Percentiles rank a stretch among this genome's conserved stretches.
phyloP scores from a whole-genome alignment of 2,329 filamentous ascomycete genomes.

The Golovinomyces cichoracearum region DNA sequence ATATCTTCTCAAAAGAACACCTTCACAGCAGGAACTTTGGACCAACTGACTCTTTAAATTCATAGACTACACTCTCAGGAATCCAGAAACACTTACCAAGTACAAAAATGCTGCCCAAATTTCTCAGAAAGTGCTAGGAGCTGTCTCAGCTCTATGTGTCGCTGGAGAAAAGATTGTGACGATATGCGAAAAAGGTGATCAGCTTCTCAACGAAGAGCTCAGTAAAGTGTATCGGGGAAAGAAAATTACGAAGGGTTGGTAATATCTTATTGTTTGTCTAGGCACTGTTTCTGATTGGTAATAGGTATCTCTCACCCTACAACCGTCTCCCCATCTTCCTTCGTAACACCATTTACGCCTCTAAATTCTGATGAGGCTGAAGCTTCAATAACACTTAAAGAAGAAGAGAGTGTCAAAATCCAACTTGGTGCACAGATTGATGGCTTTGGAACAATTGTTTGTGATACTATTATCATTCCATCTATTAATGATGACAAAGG shows the following conservation, averaged over 20 bases:
- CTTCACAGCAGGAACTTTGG: not conserved
- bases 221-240: constrained; percentile 95
- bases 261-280: not conserved
- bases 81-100: constrained; percentile 90
- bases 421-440: constrained; percentile 98
- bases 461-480: constrained; percentile 62
- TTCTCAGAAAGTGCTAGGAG: constrained; percentile 81
- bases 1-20: not conserved
- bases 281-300: constrained; percentile 8
- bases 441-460: constrained; percentile 87
- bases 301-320: constrained; percentile 75
- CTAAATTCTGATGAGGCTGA: constrained; percentile 67
- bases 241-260: constrained; percentile 67
- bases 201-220: constrained; percentile 79
- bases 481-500: constrained; percentile 33
- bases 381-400: constrained; percentile 52
- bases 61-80: constrained; percentile 65
- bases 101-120: constrained; percentile 94
- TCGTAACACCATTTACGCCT: constrained; percentile 91
- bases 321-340: constrained; percentile 78
- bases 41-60: constrained; percentile 4
- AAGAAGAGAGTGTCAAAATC: constrained; percentile 79
- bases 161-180: constrained; percentile 80
- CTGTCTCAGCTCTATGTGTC: constrained; percentile 46
- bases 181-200: constrained; percentile 86